Percentiles rank a stretch among this genome's conserved stretches.
These are phyloP conservation scores for Antarctomyces pellizariae DNA, from an alignment of 495 filamentous ascomycete genomes.

Conservation along the genomic window DNA sequence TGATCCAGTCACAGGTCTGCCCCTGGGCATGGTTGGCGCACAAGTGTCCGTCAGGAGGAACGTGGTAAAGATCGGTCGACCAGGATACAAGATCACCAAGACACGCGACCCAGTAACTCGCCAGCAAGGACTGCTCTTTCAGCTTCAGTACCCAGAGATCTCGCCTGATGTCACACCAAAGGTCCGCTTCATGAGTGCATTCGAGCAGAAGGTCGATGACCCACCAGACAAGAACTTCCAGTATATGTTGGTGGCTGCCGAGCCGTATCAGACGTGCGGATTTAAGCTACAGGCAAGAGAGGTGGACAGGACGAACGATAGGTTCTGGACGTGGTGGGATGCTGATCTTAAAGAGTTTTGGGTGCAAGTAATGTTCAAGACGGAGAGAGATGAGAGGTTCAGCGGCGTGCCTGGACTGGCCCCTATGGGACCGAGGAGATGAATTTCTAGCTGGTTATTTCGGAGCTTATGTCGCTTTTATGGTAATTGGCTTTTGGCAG, in stretches of 20 bases:
- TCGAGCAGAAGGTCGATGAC: conserved; percentile 86
- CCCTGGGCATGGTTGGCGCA: conserved; percentile 50
- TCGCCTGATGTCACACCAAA: conserved; percentile 47
- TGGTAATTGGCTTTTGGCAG: too few species aligned
- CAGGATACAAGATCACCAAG: conserved; percentile 97
- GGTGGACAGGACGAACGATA: conserved; percentile 68
- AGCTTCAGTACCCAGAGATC: conserved; percentile 90
- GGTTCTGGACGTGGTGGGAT: conserved; percentile 90
- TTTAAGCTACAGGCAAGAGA: conserved; percentile 94
- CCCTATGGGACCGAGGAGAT: too few species aligned
- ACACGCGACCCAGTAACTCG: conserved; percentile 72
- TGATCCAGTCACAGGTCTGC: conserved; percentile 51
- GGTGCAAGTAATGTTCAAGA: conserved; percentile 98
- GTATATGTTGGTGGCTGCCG: conserved; percentile 85
- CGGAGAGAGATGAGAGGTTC: conserved; percentile 90
- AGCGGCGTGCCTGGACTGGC: conserved; percentile 81
- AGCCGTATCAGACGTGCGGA: conserved; percentile 91
- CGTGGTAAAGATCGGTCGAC: conserved; percentile 88
- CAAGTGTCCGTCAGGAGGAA: conserved; percentile 60
- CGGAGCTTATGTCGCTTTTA: too few species aligned
- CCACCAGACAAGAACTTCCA: conserved; percentile 85
- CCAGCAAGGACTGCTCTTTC: conserved; percentile 78
- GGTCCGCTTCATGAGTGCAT: conserved; percentile 92
- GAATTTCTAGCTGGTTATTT: too few species aligned
- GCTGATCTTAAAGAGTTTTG: conserved; percentile 93